Conservation (phyloP, 179 eudicot genomes). For the Sideroxylon spinosum region DNA sequence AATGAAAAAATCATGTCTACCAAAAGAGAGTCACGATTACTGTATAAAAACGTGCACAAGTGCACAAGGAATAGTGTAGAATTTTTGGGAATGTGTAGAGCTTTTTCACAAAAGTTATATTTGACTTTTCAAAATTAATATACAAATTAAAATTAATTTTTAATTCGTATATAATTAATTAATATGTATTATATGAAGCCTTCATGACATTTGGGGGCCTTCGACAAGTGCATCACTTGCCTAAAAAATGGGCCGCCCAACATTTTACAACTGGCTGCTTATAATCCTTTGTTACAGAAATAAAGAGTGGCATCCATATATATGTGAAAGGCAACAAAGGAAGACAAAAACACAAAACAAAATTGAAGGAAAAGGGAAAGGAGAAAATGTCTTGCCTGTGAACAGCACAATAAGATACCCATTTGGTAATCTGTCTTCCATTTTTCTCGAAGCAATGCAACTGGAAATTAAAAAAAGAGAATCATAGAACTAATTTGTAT, state of each 20-base stretch:
- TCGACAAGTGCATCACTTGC: no score
- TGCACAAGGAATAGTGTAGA: no score
- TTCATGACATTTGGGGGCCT: no score
- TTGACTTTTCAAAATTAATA: no score
- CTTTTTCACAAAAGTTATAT: no score
- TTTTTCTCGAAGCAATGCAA: constrained; percentile 71
- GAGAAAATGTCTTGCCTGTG: constrained; percentile 51
- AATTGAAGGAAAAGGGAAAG: background rate
- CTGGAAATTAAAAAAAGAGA: constrained; percentile 34
- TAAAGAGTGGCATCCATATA: background rate
- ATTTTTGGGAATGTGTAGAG: no score
- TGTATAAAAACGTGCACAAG: no score
- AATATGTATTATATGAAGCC: no score
- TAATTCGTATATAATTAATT: no score
- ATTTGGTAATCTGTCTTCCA: constrained; percentile 52
- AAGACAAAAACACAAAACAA: background rate
- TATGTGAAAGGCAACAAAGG: background rate
- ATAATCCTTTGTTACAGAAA: background rate
- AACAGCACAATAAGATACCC: constrained; percentile 66
- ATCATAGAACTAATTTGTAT: background rate
- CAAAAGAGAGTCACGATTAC: no score
- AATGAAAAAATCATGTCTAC: no score
- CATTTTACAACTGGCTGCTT: background rate
- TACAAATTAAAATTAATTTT: no score
- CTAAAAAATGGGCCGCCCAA: background rate